These are phyloP conservation scores for Thamnidium elegans DNA, from an alignment of 192 early-diverging fungal genomes.

Conservation along the genomic window DNA sequence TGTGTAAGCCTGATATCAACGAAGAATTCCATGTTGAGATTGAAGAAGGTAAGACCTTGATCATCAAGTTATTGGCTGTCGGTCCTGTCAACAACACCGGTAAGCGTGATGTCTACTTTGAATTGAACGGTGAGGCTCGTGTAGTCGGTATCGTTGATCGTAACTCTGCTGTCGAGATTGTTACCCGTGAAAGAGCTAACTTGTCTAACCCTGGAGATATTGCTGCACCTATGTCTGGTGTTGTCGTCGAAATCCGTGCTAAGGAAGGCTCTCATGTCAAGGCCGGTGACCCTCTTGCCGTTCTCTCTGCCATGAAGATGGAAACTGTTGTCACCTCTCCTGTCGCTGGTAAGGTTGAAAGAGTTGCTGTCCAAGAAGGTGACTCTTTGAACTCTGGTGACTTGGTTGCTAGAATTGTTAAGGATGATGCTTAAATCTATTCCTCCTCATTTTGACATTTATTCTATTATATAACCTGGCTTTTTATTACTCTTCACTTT, in stretches of 20 bases:
- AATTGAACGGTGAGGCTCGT: conserved; percentile 91
- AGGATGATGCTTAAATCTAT: conserved; percentile 28
- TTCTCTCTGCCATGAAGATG: conserved; percentile 98
- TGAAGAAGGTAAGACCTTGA: conserved; percentile 85
- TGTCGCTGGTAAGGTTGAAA: conserved; percentile 70
- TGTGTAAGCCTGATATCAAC: conserved; percentile 78
- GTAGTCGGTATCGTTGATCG: conserved; percentile 70
- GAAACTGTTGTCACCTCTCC: conserved; percentile 90
- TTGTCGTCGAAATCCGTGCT: conserved; percentile 89
- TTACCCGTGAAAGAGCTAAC: conserved; percentile 75
- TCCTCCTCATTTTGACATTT: not conserved
- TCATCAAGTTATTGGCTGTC: conserved; percentile 86
- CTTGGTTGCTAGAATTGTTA: conserved; percentile 71
- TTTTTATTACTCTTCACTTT: not conserved
- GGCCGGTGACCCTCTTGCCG: conserved; percentile 86
- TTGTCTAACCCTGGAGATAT: conserved; percentile 74
- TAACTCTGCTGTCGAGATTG: conserved; percentile 61
- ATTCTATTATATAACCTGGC: not conserved
- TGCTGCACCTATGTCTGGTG: conserved; percentile 95
- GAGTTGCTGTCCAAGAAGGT: conserved; percentile 65
- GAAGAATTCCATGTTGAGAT: conserved; percentile 89
- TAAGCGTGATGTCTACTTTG: conserved; percentile 92
- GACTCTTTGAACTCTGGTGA: conserved; percentile 85
- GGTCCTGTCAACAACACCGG: conserved; percentile 80
- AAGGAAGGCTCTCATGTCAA: conserved; percentile 80